Evolutionary conservation across 495 filamentous ascomycete species (phyloP).

Genomic region (Podospora fimiseda): DNA sequence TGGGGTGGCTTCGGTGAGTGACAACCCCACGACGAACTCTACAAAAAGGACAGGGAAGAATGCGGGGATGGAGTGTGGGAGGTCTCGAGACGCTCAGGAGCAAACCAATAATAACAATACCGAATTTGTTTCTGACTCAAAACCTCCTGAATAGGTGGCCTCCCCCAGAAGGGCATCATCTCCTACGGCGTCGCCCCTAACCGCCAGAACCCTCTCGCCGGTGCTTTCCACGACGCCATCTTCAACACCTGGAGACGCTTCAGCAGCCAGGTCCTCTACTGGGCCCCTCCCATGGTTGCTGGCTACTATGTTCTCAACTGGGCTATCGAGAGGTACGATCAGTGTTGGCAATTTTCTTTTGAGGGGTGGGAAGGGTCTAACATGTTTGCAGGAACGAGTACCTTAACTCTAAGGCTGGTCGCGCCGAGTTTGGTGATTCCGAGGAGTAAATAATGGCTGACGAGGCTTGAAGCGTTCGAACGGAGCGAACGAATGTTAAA

Average conservation of each 20-base stretch:
- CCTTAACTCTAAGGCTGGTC: constrained; percentile 85
- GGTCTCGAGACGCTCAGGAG: not conserved
- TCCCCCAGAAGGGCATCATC: constrained; percentile 53
- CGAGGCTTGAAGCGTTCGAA: not conserved
- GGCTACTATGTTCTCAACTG: constrained; percentile 78
- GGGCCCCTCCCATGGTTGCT: constrained; percentile 66
- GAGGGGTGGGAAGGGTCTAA: constrained; percentile 15
- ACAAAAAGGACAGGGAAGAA: too few species aligned
- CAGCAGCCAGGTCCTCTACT: constrained; percentile 68
- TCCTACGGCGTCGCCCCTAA: constrained; percentile 46
- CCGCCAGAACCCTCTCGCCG: constrained; percentile 52
- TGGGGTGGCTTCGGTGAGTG: constrained; percentile 84
- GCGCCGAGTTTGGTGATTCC: constrained; percentile 47
- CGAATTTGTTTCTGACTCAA: constrained; percentile 16
- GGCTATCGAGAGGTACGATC: constrained; percentile 72
- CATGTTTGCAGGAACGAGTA: constrained; percentile 68
- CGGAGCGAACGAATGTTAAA: constrained; percentile 11
- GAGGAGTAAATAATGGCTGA: constrained; percentile 34
- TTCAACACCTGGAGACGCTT: constrained; percentile 59
- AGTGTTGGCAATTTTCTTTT: not conserved
- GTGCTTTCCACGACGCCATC: constrained; percentile 48
- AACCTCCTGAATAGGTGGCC: constrained; percentile 28
- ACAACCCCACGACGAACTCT: constrained; percentile 1
- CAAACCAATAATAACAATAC: not conserved
- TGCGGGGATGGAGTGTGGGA: too few species aligned